A percentile compares a stretch with the other conserved stretches of the same genome.
Conservation (phyloP, 2,329 filamentous ascomycete species). For the Pseudogymnoascus sp. region DNA sequence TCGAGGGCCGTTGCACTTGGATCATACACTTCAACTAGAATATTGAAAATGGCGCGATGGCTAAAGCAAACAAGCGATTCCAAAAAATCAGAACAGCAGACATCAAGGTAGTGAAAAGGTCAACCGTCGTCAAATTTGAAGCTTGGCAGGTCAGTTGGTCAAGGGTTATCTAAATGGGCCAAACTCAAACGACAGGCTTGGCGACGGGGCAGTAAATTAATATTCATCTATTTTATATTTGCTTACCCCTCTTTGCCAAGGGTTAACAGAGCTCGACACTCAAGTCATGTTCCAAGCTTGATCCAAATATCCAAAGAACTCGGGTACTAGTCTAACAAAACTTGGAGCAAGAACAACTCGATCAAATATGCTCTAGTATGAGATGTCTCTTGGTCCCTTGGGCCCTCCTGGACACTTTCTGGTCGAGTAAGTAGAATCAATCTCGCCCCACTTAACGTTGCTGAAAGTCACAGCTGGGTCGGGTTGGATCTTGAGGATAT, state of each 20-base stretch:
- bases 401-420: neutral
- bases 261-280: neutral
- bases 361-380: neutral
- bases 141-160: neutral
- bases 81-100: neutral
- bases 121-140: neutral
- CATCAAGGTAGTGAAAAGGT: neutral
- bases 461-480: slow-evolving; percentile 45
- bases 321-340: neutral
- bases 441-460: slow-evolving; percentile 53
- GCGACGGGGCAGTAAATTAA: slow-evolving; percentile 1
- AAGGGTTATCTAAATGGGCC: neutral
- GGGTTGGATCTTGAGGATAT: slow-evolving; percentile 39
- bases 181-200: neutral
- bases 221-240: neutral
- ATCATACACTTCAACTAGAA: neutral
- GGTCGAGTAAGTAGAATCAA: slow-evolving; percentile 41
- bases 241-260: slow-evolving; percentile 2
- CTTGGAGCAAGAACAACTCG: neutral
- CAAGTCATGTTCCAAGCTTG: neutral
- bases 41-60: neutral
- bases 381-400: neutral
- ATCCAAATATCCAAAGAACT: neutral
- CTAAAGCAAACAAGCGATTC: neutral
- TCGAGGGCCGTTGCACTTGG: neutral